Conservation (phyloP, 257 asterid genomes). For the Petrea volubilis region DNA sequence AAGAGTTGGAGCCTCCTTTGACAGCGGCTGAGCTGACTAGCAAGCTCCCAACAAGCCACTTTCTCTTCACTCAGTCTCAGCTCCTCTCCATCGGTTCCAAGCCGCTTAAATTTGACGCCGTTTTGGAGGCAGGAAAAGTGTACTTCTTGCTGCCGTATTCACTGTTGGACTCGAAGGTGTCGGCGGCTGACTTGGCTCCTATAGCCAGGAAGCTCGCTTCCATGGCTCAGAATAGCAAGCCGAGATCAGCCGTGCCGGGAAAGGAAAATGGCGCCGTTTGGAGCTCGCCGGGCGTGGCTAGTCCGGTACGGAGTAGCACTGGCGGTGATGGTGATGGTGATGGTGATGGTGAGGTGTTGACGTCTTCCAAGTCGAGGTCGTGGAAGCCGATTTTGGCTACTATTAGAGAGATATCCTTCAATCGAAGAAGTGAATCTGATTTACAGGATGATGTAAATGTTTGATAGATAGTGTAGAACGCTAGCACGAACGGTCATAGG, state of each 20-base stretch:
- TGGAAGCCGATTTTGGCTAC: conserved; percentile 54
- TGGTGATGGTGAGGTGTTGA: background rate
- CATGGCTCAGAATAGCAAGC: conserved; percentile 17
- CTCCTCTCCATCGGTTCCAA: conserved; percentile 36
- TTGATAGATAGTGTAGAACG: too few species aligned
- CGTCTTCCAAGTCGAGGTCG: conserved; percentile 21
- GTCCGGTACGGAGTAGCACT: background rate
- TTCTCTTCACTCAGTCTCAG: conserved; percentile 46
- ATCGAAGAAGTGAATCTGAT: conserved; percentile 46
- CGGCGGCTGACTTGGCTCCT: conserved; percentile 47
- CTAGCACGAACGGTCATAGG: too few species aligned
- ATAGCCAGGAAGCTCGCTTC: conserved; percentile 35
- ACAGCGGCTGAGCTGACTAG: conserved; percentile 42
- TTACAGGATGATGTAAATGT: conserved; percentile 22
- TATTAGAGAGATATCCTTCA: conserved; percentile 44
- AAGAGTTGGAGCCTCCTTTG: conserved; percentile 40
- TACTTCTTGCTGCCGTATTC: conserved; percentile 51
- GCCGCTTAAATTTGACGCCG: conserved; percentile 34
- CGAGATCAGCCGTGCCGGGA: background rate
- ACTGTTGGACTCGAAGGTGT: conserved; percentile 37
- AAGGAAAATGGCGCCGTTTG: background rate
- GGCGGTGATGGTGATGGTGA: background rate
- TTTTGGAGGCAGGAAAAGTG: conserved; percentile 37
- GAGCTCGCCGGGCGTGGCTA: conserved; percentile 21
- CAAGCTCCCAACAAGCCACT: conserved; percentile 31